Evolutionary conservation across 2,329 filamentous ascomycete genomes (phyloP), one percentile per base, ranked within the genome.

Genomic region (Aspergillus fischeri): DNA sequence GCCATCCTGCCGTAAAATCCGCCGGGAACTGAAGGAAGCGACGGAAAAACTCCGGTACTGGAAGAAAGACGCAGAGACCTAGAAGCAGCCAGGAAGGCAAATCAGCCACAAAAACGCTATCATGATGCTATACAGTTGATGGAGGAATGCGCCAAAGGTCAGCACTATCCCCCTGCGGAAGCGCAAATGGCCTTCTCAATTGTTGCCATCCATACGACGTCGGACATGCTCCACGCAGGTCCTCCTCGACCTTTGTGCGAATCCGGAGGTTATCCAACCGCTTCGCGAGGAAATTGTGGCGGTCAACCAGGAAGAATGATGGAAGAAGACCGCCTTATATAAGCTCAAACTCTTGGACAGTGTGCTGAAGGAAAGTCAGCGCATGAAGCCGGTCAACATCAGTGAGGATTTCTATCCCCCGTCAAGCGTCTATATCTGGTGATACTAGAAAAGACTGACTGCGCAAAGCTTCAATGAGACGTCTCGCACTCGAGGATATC

Each of bases 291-390:
- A 70, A 29, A 55, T 66, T 28, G 55, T 66, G 7, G 29, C 38
- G 0, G 64, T 69, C 1, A 24, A 65, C 3, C 27, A 49, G 8
- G 48, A 54, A 4, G 48, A 64, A 2, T 70, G 69, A 0, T 75
- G 69, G 68, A 69, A 63, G 17, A 76, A 75, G 60, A 68, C 67
- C 1, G 60, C 72, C 0, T 60, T 79, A 2, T 73, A 72, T 57
- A 72, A 74, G 48, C 62, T 79, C 44, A 73, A 72, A 57, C 63
- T 77, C 2, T 59, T 79, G 60, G 77, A 79, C 60, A 78, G 77
- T 53, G 69, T 73, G 0, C 61, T 79, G 54, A 78, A 78, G 51
- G 76, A 79, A 59, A 64, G 54, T 2, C 70, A 73, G 49, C 65
- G 77, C 2, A 32, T 72, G 29, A 70, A 70, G 44, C 69, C 70